A percentile compares a stretch with the other conserved stretches of the same genome.
Evolutionary conservation across 108 stramenopile species (phyloP).

Genomic region (Schizochytrium sp.): DNA sequence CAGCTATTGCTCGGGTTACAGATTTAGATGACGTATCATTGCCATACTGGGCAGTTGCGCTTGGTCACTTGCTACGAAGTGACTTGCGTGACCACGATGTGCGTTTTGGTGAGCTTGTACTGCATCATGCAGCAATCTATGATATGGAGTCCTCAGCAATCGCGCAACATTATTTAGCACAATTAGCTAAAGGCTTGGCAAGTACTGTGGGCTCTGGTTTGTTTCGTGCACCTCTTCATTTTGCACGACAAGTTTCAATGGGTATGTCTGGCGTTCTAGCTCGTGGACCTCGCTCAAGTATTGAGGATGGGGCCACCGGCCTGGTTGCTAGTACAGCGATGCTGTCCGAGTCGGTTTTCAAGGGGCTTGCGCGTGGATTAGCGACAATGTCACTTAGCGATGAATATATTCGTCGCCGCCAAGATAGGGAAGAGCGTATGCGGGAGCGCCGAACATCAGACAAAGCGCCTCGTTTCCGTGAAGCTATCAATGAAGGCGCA

Average conservation of each 20-base stretch:
- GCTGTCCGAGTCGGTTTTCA: slow-evolving; percentile 32
- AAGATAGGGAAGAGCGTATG: slow-evolving; percentile 4
- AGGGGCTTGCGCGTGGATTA: slow-evolving; percentile 1
- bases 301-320: slow-evolving; percentile 1
- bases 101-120: background rate
- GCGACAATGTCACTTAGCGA: slow-evolving; percentile 48
- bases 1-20: slow-evolving; percentile 47
- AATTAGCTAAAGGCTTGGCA: slow-evolving; percentile 19
- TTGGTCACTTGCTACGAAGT: slow-evolving; percentile 19
- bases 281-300: background rate
- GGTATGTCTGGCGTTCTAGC: background rate
- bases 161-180: slow-evolving; percentile 26
- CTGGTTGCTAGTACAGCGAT: slow-evolving; percentile 15
- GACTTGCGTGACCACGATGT: slow-evolving; percentile 38
- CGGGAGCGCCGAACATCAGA: background rate
- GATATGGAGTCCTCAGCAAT: slow-evolving; percentile 24
- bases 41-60: slow-evolving; percentile 52
- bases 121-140: slow-evolving; percentile 23
- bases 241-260: background rate
- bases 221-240: background rate
- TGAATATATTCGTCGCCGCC: slow-evolving; percentile 40
- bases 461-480: background rate
- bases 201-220: slow-evolving; percentile 38
- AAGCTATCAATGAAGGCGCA: slow-evolving; percentile 5
- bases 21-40: slow-evolving; percentile 29